phyloP scores from a whole-genome alignment of 345 rosid species.

The Ceriops zippeliana region DNA sequence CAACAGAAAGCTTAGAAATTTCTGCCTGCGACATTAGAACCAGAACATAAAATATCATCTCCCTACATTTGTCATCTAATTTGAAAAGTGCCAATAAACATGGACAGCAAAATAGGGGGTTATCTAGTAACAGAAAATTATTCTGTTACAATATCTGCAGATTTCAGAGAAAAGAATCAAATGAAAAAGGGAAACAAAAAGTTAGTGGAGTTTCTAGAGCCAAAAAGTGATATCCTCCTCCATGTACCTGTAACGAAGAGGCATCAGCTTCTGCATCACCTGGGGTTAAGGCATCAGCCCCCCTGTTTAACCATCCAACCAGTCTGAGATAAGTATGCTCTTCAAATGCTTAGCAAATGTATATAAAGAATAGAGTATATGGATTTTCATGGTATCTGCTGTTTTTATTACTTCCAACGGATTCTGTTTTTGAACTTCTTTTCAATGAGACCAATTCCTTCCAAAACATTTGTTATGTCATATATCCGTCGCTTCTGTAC shows the following conservation, averaged over 20 bases:
- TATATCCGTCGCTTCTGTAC: constrained; percentile 96
- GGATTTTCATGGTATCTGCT: constrained; percentile 20
- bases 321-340: constrained; percentile 30
- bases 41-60: constrained; percentile 18
- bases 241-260: constrained; percentile 61
- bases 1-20: constrained; percentile 58
- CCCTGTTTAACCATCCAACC: constrained; percentile 54
- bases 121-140: no score
- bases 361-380: constrained; percentile 15
- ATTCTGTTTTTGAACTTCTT: constrained; percentile 90
- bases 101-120: no score
- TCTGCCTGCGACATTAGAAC: constrained; percentile 55
- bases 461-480: constrained; percentile 97
- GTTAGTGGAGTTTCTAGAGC: neutral
- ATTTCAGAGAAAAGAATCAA: no score
- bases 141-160: no score
- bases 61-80: neutral
- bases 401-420: constrained; percentile 74
- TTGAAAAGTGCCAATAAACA: neutral
- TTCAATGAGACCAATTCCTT: constrained; percentile 96
- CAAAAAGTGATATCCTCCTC: constrained; percentile 11
- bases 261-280: constrained; percentile 53
- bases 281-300: constrained; percentile 58
- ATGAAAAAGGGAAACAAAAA: neutral
- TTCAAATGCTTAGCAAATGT: constrained; percentile 7